Evolutionary conservation across 177 flowering plant species (phyloP).

Genomic region (Vitis hybrid): DNA sequence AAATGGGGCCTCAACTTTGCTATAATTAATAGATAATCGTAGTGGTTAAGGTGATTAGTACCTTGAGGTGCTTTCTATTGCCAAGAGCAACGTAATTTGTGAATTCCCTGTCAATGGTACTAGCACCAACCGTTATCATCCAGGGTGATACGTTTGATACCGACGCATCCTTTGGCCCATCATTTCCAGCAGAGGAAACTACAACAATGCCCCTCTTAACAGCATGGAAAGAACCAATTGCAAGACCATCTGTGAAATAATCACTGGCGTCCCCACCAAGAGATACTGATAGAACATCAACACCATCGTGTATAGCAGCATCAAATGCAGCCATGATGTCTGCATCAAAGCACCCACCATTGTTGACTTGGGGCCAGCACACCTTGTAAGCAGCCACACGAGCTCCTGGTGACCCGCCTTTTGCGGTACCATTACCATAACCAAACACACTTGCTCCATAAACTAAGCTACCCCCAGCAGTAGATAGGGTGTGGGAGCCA

Average conservation of each 20-base stretch:
- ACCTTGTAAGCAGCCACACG: slow-evolving; percentile 47
- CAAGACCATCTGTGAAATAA: slow-evolving; percentile 15
- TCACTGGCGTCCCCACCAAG: slow-evolving; percentile 16
- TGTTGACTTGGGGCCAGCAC: slow-evolving; percentile 15
- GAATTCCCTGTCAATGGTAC: slow-evolving; percentile 37
- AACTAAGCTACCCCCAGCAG: slow-evolving; percentile 36
- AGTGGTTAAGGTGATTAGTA: not conserved
- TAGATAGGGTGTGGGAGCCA: slow-evolving; percentile 42
- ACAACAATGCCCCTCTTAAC: slow-evolving; percentile 28
- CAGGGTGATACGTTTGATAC: slow-evolving; percentile 38
- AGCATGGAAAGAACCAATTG: slow-evolving; percentile 41
- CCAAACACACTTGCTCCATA: slow-evolving; percentile 20
- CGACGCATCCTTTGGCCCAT: slow-evolving; percentile 21
- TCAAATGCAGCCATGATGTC: slow-evolving; percentile 38
- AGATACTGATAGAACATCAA: slow-evolving; percentile 38
- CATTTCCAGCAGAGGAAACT: slow-evolving; percentile 34
- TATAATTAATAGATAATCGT: no score
- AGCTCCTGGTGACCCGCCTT: slow-evolving; percentile 39
- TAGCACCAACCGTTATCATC: slow-evolving; percentile 42
- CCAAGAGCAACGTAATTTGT: slow-evolving; percentile 23
- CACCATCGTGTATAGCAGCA: slow-evolving; percentile 43
- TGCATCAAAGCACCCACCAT: slow-evolving; percentile 16
- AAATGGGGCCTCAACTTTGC: not conserved
- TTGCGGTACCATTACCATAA: slow-evolving; percentile 32
- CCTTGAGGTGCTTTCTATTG: slow-evolving; percentile 22